These are phyloP conservation scores for Echinosophora koreensis DNA, from an alignment of 306 rosid species.

Conservation along the genomic window DNA sequence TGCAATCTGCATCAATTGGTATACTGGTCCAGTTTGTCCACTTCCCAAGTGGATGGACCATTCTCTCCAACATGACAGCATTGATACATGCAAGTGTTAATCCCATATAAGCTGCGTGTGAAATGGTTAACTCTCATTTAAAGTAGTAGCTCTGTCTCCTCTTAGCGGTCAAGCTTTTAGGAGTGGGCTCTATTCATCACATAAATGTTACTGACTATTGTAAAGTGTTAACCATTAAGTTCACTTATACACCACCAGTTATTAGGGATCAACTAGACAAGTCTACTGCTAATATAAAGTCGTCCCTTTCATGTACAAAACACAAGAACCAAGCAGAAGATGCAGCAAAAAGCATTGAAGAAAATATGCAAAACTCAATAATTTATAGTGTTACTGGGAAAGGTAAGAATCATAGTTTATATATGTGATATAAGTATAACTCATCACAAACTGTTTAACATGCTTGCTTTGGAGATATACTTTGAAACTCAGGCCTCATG, in stretches of 20 bases:
- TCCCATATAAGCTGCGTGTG: constrained; percentile 20
- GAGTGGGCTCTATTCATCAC: constrained; percentile 2
- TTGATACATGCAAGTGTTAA: constrained; percentile 4
- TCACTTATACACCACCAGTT: constrained; percentile 22
- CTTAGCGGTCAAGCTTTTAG: background rate
- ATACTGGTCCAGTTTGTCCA: constrained; percentile 23
- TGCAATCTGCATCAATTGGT: background rate
- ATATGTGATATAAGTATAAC: background rate
- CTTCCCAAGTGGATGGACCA: constrained; percentile 12
- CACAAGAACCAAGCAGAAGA: background rate
- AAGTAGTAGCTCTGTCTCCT: constrained; percentile 2
- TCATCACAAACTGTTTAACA: constrained; percentile 33
- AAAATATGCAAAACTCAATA: background rate
- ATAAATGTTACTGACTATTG: background rate
- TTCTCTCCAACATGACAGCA: background rate
- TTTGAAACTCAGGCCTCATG: background rate
- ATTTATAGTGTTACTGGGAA: constrained; percentile 2
- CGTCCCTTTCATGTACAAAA: background rate
- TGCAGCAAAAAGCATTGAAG: background rate
- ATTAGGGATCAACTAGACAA: background rate
- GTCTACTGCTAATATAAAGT: constrained; percentile 18
- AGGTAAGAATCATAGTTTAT: background rate
- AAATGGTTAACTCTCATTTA: constrained; percentile 18
- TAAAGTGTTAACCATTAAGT: background rate
- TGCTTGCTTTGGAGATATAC: constrained; percentile 28